These are phyloP conservation scores for Cryptosporidium ubiquitum DNA, from an alignment of 169 alveolate species.

Conservation along the genomic window DNA sequence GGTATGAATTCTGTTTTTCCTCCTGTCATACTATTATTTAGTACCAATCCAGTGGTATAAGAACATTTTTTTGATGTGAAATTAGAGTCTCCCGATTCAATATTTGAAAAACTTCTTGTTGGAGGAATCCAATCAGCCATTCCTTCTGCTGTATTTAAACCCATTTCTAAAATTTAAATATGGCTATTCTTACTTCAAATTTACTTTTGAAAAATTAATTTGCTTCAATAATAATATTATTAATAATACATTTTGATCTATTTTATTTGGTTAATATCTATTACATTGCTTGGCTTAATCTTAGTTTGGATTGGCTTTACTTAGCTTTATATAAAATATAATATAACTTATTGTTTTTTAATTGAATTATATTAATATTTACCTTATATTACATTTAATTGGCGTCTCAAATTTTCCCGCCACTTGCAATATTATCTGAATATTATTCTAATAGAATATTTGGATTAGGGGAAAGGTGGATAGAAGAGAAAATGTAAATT, in stretches of 20 bases:
- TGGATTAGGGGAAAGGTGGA: no score
- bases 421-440: not conserved
- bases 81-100: not conserved
- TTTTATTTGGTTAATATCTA: not conserved
- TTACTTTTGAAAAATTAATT: not conserved
- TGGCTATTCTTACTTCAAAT: not conserved
- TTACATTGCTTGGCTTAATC: not conserved
- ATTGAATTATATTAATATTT: not conserved
- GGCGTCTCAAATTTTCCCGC: conserved; percentile 36
- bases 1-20: conserved; percentile 61
- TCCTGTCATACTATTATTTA: conserved; percentile 63
- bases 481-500: not conserved
- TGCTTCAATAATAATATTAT: not conserved
- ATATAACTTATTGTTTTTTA: not conserved
- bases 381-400: not conserved
- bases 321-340: not conserved
- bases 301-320: not conserved
- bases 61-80: conserved; percentile 20
- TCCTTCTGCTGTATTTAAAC: conserved; percentile 42
- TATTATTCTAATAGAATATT: not conserved
- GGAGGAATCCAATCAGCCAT: conserved; percentile 72
- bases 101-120: conserved; percentile 30
- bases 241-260: not conserved
- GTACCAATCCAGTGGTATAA: conserved; percentile 43
- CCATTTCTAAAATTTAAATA: conserved; percentile 10